Evolutionary conservation across 2,329 filamentous ascomycete genomes (phyloP).

Genomic region (Ophiostoma himal-ulmi): DNA sequence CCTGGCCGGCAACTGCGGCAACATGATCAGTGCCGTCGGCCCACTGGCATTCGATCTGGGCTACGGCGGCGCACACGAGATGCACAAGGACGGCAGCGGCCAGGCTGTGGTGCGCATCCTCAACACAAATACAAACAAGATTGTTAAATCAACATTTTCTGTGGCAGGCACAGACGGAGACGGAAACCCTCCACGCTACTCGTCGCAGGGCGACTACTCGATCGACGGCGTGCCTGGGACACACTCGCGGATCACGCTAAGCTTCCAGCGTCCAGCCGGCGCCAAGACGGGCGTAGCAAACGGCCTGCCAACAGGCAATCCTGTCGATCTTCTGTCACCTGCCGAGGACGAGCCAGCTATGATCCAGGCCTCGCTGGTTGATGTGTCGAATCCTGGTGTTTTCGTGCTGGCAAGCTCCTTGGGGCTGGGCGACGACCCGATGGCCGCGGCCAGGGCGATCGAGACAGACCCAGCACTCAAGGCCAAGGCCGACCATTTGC

Average conservation of each 20-base stretch:
- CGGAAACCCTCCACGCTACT: conserved; percentile 33
- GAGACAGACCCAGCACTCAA: conserved; percentile 33
- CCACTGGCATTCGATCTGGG: conserved; percentile 57
- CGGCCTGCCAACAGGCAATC: conserved; percentile 37
- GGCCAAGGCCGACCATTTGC: conserved; percentile 34
- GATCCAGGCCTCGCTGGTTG: conserved; percentile 37
- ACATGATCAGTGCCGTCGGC: conserved; percentile 63
- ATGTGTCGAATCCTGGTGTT: conserved; percentile 40
- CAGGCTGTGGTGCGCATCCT: conserved; percentile 49
- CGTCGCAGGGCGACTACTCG: conserved; percentile 33
- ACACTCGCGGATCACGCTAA: conserved; percentile 34
- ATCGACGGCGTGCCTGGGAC: conserved; percentile 40
- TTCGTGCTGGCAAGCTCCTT: conserved; percentile 36
- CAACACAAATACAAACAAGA: conserved; percentile 67
- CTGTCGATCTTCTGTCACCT: conserved; percentile 33
- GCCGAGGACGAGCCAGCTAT: conserved; percentile 27
- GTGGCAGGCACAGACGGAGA: conserved; percentile 32
- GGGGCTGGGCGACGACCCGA: conserved; percentile 25
- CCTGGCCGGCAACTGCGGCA: conserved; percentile 67
- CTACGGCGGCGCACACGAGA: conserved; percentile 25
- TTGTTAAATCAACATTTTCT: conserved; percentile 37
- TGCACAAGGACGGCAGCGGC: conserved; percentile 25
- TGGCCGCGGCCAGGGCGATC: conserved; percentile 30
- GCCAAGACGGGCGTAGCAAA: conserved; percentile 36
- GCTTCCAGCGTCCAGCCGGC: conserved; percentile 38